phyloP scores from a whole-genome alignment of 192 early-diverging fungal genomes.

The Coemansia sp. region DNA sequence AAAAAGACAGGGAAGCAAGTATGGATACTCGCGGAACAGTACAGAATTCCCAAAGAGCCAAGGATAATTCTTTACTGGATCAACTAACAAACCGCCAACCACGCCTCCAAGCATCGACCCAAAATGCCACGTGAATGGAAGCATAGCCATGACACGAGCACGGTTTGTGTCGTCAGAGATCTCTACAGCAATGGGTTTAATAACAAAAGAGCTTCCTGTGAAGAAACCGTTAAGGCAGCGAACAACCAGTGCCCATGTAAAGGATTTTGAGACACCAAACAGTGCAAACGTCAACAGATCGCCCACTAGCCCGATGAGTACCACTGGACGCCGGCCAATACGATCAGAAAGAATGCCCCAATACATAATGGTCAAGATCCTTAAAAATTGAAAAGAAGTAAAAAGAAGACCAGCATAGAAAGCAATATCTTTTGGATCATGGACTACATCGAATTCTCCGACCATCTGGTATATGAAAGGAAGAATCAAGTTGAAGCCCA shows the following conservation, averaged over 20 bases:
- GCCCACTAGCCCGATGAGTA: conserved; percentile 71
- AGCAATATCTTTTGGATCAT: conserved; percentile 69
- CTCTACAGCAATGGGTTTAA: conserved; percentile 75
- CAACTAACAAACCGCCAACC: conserved; percentile 69
- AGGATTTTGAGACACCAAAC: conserved; percentile 73
- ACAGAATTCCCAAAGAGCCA: conserved; percentile 51
- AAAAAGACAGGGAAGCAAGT: conserved; percentile 74
- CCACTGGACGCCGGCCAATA: conserved; percentile 72
- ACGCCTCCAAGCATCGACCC: conserved; percentile 62
- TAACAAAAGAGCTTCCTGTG: conserved; percentile 73
- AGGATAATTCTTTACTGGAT: conserved; percentile 66
- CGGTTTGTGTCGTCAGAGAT: conserved; percentile 75
- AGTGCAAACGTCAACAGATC: conserved; percentile 61
- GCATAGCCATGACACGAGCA: conserved; percentile 65
- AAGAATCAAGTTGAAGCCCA: conserved; percentile 69
- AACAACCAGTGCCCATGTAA: too few species aligned
- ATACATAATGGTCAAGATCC: conserved; percentile 45
- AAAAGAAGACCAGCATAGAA: conserved; percentile 59
- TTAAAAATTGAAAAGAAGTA: conserved; percentile 42
- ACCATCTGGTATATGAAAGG: conserved; percentile 55
- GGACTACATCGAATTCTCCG: conserved; percentile 64
- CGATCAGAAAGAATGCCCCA: too few species aligned
- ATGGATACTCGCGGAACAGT: conserved; percentile 70
- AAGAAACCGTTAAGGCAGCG: conserved; percentile 63
- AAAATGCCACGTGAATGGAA: conserved; percentile 64